These are phyloP conservation scores for Mortierella claussenii DNA, from an alignment of 192 early-diverging fungal species.

Conservation along the genomic window DNA sequence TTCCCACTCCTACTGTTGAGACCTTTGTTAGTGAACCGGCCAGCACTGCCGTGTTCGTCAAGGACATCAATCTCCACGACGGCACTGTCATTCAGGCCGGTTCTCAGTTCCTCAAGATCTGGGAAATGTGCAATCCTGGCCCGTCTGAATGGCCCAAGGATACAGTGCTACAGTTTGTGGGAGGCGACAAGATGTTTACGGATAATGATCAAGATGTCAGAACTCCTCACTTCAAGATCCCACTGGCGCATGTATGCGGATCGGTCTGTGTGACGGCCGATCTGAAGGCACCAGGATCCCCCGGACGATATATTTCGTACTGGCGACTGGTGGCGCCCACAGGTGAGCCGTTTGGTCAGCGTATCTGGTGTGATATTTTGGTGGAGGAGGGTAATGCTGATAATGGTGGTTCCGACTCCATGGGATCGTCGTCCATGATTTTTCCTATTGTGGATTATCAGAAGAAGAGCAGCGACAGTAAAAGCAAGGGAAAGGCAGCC, in stretches of 20 bases:
- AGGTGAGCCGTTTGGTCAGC: conserved; percentile 73
- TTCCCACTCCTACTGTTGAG: neutral
- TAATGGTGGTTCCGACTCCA: conserved; percentile 49
- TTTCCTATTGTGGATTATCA: conserved; percentile 54
- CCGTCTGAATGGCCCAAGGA: conserved; percentile 68
- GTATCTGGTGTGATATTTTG: conserved; percentile 72
- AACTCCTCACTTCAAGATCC: conserved; percentile 50
- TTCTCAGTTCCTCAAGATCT: conserved; percentile 75
- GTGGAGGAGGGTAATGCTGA: conserved; percentile 59
- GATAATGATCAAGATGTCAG: conserved; percentile 44
- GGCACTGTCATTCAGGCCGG: conserved; percentile 63
- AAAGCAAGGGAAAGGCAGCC: neutral
- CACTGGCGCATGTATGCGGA: conserved; percentile 61
- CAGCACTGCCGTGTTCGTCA: conserved; percentile 61
- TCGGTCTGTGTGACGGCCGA: conserved; percentile 70
- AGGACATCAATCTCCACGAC: conserved; percentile 75
- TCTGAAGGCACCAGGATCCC: conserved; percentile 66
- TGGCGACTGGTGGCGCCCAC: conserved; percentile 69
- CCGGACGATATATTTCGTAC: conserved; percentile 69
- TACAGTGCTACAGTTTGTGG: conserved; percentile 63
- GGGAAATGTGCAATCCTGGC: conserved; percentile 75
- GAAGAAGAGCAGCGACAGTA: conserved; percentile 1
- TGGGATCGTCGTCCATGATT: conserved; percentile 56
- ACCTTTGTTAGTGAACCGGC: neutral
- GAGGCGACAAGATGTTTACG: conserved; percentile 63